phyloP scores from a whole-genome alignment of 768 basidiomycete genomes.

The Kwoniella sp. region DNA sequence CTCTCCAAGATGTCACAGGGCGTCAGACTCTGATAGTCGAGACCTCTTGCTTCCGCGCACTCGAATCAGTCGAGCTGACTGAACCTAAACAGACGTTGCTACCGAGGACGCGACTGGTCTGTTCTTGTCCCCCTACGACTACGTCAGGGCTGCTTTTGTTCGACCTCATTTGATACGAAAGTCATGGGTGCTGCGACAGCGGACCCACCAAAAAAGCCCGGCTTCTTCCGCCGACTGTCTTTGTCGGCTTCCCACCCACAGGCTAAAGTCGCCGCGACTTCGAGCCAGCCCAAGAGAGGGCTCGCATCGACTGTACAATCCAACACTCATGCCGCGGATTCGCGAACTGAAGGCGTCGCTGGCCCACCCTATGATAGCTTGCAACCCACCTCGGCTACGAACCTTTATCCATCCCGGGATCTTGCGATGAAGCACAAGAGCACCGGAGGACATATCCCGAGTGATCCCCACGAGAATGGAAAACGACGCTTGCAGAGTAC shows the following conservation, averaged over 20 bases:
- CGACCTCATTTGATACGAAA: background rate
- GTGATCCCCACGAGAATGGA: too few relatives aligned
- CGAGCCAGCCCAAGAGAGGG: too few relatives aligned
- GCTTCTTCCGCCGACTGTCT: slow-evolving; percentile 18
- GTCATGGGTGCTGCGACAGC: background rate
- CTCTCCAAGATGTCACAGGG: too few relatives aligned
- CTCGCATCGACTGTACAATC: too few relatives aligned
- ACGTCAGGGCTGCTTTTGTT: too few relatives aligned
- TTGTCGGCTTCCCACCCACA: slow-evolving; percentile 14
- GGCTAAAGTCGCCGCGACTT: background rate
- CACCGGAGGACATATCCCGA: background rate
- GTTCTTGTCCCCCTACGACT: too few relatives aligned
- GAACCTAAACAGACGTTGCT: background rate
- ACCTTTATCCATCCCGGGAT: slow-evolving; percentile 7
- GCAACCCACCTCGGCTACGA: too few relatives aligned
- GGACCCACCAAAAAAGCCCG: slow-evolving; percentile 13
- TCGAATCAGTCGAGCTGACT: background rate
- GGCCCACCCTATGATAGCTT: slow-evolving; percentile 24
- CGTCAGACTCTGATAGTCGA: too few relatives aligned
- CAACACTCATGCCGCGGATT: background rate
- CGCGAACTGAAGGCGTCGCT: slow-evolving; percentile 2
- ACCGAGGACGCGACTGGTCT: too few relatives aligned
- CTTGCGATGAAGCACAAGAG: background rate
- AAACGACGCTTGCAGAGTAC: background rate
- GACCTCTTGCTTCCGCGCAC: background rate